A percentile compares a stretch with the other conserved stretches of the same genome.
phyloP scores from a whole-genome alignment of 768 basidiomycete species.

The Brasilioporus rufonigricans region DNA sequence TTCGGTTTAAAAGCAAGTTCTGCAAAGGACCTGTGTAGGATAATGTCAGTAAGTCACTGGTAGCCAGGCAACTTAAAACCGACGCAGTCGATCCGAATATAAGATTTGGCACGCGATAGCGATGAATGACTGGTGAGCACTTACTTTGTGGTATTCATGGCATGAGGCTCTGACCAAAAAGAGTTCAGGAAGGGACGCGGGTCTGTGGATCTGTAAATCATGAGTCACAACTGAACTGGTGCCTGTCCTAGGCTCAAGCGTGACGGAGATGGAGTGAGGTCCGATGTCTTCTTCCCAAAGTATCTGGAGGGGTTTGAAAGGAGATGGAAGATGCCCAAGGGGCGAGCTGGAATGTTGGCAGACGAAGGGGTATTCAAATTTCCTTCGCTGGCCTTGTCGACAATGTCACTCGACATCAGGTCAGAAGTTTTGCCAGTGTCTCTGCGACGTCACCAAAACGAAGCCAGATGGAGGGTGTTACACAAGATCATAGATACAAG shows the following conservation, averaged over 20 bases:
- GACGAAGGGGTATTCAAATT: too few relatives aligned
- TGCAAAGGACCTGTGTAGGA: conserved; percentile 53
- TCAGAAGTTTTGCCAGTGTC: too few relatives aligned
- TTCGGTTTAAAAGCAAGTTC: conserved; percentile 53
- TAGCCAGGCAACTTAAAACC: not conserved
- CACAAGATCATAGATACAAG: conserved; percentile 78
- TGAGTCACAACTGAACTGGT: conserved; percentile 55
- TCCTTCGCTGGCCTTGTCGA: too few relatives aligned
- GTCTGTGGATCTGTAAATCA: conserved; percentile 84
- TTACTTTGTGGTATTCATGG: conserved; percentile 52
- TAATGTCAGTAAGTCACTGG: conserved; percentile 22
- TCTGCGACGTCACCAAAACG: too few relatives aligned
- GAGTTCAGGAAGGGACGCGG: conserved; percentile 65
- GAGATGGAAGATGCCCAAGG: conserved; percentile 61
- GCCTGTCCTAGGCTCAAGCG: conserved; percentile 49
- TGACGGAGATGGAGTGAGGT: conserved; percentile 39
- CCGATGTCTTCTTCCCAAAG: conserved; percentile 63
- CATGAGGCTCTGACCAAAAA: conserved; percentile 46
- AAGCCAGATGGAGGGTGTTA: too few relatives aligned
- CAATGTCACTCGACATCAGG: too few relatives aligned
- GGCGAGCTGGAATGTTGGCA: conserved; percentile 53
- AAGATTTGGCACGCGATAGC: conserved; percentile 4
- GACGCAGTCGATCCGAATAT: conserved; percentile 3
- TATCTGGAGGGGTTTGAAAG: conserved; percentile 69
- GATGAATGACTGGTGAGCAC: conserved; percentile 21